Evolutionary conservation across 495 filamentous ascomycete genomes (phyloP).

Genomic region (Sporormia fimetaria): DNA sequence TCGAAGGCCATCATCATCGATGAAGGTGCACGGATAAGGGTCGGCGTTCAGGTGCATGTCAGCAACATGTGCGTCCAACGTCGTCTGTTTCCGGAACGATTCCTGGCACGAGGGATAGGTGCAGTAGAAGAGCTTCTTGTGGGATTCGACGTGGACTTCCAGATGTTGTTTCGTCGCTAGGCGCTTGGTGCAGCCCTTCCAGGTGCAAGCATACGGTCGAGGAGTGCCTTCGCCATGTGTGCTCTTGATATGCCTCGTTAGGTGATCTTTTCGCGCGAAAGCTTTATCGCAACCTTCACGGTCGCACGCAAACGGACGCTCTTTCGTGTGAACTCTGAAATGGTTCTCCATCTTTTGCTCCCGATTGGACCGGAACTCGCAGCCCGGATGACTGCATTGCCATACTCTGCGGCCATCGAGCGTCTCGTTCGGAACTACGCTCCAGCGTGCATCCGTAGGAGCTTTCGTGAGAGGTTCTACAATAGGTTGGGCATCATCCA

Average conservation of each 20-base stretch:
- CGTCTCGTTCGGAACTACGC: no score
- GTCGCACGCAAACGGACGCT: constrained; percentile 60
- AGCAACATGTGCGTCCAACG: constrained; percentile 70
- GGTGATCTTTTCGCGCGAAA: constrained; percentile 70
- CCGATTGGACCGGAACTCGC: constrained; percentile 75
- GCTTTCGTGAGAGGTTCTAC: no score
- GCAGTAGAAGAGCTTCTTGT: constrained; percentile 40
- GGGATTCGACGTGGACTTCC: constrained; percentile 36
- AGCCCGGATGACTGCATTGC: constrained; percentile 54
- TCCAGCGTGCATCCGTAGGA: no score
- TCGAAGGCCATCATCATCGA: constrained; percentile 41
- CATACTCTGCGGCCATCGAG: background rate
- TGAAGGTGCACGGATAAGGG: constrained; percentile 53
- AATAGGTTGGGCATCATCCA: no score
- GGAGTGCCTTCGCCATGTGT: constrained; percentile 53
- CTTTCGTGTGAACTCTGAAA: constrained; percentile 65
- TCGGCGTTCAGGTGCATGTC: constrained; percentile 56
- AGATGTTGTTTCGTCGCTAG: constrained; percentile 70
- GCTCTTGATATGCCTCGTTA: constrained; percentile 70
- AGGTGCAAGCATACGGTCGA: constrained; percentile 57
- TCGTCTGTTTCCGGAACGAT: constrained; percentile 79
- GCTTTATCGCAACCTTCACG: constrained; percentile 61
- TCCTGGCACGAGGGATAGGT: constrained; percentile 61
- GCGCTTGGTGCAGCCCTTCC: constrained; percentile 60
- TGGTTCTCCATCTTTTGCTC: constrained; percentile 71